These are phyloP conservation scores for Teunomyces kruisii DNA, from an alignment of 805 yeast species.

Conservation along the genomic window DNA sequence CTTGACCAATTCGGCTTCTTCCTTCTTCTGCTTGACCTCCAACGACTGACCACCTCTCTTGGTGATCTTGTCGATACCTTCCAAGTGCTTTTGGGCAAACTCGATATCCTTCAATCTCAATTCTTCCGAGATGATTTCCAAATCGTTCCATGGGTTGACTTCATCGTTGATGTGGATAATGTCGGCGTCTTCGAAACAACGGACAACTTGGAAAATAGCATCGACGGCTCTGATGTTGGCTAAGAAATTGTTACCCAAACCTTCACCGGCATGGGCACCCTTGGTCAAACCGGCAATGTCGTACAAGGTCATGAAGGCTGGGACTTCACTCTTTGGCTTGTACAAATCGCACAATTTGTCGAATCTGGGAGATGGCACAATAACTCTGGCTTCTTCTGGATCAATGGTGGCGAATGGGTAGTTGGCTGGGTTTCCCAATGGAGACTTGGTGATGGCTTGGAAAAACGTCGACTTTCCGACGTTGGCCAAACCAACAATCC, in stretches of 20 bases:
- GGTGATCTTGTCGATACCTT: conserved; percentile 73
- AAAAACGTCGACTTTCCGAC: conserved; percentile 97
- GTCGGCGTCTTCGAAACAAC: conserved; percentile 97
- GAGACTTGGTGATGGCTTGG: conserved; percentile 93
- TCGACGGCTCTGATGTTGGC: conserved; percentile 97
- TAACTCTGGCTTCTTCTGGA: conserved; percentile 96
- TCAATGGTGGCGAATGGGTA: conserved; percentile 98
- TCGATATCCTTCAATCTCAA: conserved; percentile 95
- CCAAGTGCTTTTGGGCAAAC: conserved; percentile 81
- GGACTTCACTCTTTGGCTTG: conserved; percentile 81
- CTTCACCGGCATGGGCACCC: conserved; percentile 96
- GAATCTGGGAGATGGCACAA: conserved; percentile 88
- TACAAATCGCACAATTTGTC: conserved; percentile 73
- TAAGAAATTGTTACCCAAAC: conserved; percentile 96
- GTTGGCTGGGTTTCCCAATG: conserved; percentile 94
- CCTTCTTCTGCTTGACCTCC: conserved; percentile 86
- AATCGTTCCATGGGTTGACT: conserved; percentile 92
- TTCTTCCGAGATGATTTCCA: conserved; percentile 88
- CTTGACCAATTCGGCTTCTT: conserved; percentile 73
- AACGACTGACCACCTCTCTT: conserved; percentile 86
- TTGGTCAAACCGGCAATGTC: conserved; percentile 98
- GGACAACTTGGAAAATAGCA: conserved; percentile 95
- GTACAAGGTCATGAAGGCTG: conserved; percentile 88
- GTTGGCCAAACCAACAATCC: conserved; percentile 93
- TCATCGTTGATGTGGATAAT: conserved; percentile 92